Evolutionary conservation across 2,329 filamentous ascomycete species (phyloP), one percentile per base, ranked within the genome.

Genomic region (Tolypocladium tundrense): DNA sequence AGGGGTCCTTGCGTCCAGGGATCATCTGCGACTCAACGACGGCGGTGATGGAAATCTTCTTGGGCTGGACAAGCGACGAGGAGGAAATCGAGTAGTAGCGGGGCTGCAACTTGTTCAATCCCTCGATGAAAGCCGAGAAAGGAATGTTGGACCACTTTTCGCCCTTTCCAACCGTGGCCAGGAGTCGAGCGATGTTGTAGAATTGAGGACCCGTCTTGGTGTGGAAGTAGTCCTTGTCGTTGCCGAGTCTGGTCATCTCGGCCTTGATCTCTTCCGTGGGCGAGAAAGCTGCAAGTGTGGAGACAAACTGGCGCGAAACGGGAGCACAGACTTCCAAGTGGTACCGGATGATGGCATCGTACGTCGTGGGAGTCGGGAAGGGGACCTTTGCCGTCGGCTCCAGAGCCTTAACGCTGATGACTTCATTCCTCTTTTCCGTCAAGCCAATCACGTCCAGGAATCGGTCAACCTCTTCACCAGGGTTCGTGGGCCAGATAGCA

Each of bases 71-170:
- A 10, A 91, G 73, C 8, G 94, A 97, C 1, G 94, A 97, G 1
- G 95, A 99, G 2, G 94, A 99, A 73, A 99, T 99, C 54, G 95
- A 99, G 79, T 99, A 99, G 81, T 97, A 99, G 54, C 94, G 90
- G 43, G 94, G 93, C 74, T 99, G 94, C 58, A 99, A 85, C 79
- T 97, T 97, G 75, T 87, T 90, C 61, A 99, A 75, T 63, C 91
- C 89, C 79, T 99, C 94, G 64, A 99, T 91, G 66, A 97, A 86
- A 66, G 92, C 86, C 10, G 94, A 96, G 77, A 99, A 97, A 19
- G 94, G 95, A 58, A 97, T 86, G 57, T 85, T 86, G 57, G 84
- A 78, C 89, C 94, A 99, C 59, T 85, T 85, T 73, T 89, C 78
- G 54, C 88, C 86, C 40, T 87, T 86, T 66, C 85, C 82, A 62